Evolutionary conservation across 257 asterid genomes (phyloP).

Genomic region (Leonotis leonurus): DNA sequence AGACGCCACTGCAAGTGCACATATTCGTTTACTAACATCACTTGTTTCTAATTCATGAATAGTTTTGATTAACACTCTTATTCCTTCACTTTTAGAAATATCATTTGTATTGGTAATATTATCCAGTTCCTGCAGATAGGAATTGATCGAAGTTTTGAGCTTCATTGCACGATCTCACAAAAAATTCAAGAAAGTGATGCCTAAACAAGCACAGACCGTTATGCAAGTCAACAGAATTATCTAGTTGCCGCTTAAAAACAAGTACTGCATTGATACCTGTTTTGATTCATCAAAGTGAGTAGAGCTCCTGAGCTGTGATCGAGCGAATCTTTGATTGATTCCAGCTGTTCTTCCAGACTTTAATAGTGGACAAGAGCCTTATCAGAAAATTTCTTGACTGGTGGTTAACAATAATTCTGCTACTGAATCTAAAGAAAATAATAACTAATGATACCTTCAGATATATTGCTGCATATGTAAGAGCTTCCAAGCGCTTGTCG

Average conservation of each 20-base stretch:
- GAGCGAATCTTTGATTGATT: constrained; percentile 65
- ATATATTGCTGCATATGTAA: constrained; percentile 81
- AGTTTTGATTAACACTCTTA: constrained; percentile 42
- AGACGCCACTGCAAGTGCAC: constrained; percentile 77
- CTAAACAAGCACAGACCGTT: neutral
- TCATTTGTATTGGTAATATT: constrained; percentile 27
- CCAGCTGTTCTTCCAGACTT: constrained; percentile 94
- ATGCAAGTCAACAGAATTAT: too few relatives aligned
- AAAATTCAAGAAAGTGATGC: neutral
- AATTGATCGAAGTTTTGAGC: neutral
- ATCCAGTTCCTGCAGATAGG: constrained; percentile 55
- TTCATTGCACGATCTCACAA: neutral
- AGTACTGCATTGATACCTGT: too few relatives aligned
- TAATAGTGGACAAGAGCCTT: constrained; percentile 16
- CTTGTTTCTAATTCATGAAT: constrained; percentile 22
- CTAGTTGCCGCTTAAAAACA: too few relatives aligned
- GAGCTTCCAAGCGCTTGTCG: constrained; percentile 74
- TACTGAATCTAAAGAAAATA: too few relatives aligned
- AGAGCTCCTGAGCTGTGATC: constrained; percentile 48
- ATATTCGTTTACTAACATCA: constrained; percentile 7
- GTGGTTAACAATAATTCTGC: constrained; percentile 20
- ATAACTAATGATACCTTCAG: too few relatives aligned
- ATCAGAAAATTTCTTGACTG: constrained; percentile 7
- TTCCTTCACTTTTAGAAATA: constrained; percentile 30
- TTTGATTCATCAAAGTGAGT: constrained; percentile 53